phyloP scores from a whole-genome alignment of 257 asterid genomes.

The Orobanche coerulescens region DNA sequence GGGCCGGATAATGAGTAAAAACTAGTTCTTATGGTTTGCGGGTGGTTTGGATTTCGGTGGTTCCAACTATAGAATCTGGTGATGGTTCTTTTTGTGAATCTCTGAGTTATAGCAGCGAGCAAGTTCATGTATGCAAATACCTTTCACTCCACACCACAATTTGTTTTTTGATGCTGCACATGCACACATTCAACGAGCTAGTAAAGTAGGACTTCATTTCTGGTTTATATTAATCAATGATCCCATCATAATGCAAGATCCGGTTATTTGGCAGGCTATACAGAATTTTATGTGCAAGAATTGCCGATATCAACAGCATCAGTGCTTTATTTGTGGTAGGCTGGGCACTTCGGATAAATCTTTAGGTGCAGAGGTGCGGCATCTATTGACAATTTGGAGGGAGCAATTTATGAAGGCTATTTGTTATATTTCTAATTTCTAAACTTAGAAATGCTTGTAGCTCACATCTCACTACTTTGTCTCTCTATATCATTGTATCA shows the following conservation, averaged over 20 bases:
- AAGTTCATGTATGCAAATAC: constrained; percentile 34
- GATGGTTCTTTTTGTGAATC: constrained; percentile 48
- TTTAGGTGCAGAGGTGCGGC: constrained; percentile 49
- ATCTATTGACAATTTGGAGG: constrained; percentile 13
- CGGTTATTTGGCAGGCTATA: constrained; percentile 43
- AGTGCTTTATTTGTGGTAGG: constrained; percentile 60
- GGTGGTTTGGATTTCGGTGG: too few species aligned
- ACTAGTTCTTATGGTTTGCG: too few species aligned
- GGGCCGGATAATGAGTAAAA: too few species aligned
- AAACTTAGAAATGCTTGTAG: constrained; percentile 12
- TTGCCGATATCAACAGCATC: constrained; percentile 56
- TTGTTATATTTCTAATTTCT: constrained; percentile 4
- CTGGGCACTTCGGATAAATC: constrained; percentile 60
- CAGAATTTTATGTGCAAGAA: constrained; percentile 52
- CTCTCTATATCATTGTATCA: not conserved
- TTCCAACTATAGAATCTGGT: constrained; percentile 59
- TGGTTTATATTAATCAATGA: constrained; percentile 8
- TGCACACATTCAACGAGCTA: not conserved
- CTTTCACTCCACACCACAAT: not conserved
- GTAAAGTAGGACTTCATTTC: not conserved
- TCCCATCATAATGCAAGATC: constrained; percentile 17
- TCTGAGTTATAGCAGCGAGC: constrained; percentile 43
- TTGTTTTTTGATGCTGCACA: constrained; percentile 1
- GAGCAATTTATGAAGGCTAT: constrained; percentile 1
- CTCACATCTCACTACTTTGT: not conserved